A percentile compares a stretch with the other conserved stretches of the same genome.
Conservation (phyloP, 345 rosid species). For the Lagerstroemia speciosa region DNA sequence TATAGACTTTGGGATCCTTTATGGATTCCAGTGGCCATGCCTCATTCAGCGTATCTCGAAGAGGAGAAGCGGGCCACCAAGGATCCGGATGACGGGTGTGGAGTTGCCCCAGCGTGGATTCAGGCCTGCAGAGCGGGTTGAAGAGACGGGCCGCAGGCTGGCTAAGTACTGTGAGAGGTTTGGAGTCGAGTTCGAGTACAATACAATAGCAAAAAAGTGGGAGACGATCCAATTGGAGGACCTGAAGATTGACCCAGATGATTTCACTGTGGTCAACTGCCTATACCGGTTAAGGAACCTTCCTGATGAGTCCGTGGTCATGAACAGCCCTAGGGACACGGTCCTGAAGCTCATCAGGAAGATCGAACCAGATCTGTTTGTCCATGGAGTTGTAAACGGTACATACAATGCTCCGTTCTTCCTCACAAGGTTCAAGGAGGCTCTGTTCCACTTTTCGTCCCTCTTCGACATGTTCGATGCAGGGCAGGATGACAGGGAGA, state of each 20-base stretch:
- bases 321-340: constrained; percentile 30
- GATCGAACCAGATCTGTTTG: constrained; percentile 19
- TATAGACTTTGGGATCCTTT: constrained; percentile 8
- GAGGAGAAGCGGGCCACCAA: constrained; percentile 26
- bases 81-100: constrained; percentile 43
- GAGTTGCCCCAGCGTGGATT: constrained; percentile 24
- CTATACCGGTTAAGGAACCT: constrained; percentile 21
- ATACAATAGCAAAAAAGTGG: constrained; percentile 33
- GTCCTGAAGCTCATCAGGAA: constrained; percentile 27
- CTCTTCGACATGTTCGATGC: constrained; percentile 22
- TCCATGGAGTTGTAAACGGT: constrained; percentile 1
- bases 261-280: constrained; percentile 36
- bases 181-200: constrained; percentile 36
- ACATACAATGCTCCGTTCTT: constrained; percentile 16
- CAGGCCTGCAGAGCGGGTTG: constrained; percentile 16
- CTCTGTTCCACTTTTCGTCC: constrained; percentile 11
- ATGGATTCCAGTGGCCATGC: constrained; percentile 38
- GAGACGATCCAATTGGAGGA: constrained; percentile 31
- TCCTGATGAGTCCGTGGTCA: constrained; percentile 34
- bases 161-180: constrained; percentile 35
- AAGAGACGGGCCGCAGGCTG: constrained; percentile 61
- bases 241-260: constrained; percentile 25
- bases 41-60: constrained; percentile 33
- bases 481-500: constrained; percentile 19
- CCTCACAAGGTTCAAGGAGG: constrained; percentile 14